phyloP scores from a whole-genome alignment of 1,284 basidiomycete species.

The Ganoderma lucidum region DNA sequence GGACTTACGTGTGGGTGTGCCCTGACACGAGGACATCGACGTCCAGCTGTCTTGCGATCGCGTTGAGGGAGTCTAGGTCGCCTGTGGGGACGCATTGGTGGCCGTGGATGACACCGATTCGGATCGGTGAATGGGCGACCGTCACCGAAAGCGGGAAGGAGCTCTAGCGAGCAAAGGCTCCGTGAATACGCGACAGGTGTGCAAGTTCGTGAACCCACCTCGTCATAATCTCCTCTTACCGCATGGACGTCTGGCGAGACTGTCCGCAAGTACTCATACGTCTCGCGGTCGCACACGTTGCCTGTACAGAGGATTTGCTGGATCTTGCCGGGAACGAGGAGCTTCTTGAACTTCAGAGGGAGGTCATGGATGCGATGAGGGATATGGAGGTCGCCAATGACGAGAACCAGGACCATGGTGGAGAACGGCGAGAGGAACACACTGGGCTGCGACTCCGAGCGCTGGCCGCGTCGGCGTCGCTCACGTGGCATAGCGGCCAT shows the following conservation, averaged over 20 bases:
- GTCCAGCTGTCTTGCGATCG: conserved; percentile 94
- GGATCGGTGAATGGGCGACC: conserved; percentile 87
- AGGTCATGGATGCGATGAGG: conserved; percentile 90
- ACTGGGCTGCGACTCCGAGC: not conserved
- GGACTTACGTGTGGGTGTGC: conserved; percentile 89
- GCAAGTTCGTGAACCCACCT: conserved; percentile 57
- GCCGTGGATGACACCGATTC: conserved; percentile 94
- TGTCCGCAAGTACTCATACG: conserved; percentile 96
- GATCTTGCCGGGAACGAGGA: conserved; percentile 96
- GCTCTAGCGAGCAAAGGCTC: conserved; percentile 49
- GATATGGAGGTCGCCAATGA: conserved; percentile 95
- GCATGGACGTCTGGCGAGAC: conserved; percentile 95
- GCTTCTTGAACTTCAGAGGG: conserved; percentile 96
- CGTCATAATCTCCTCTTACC: conserved; percentile 96
- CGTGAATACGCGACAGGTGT: not conserved
- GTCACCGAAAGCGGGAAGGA: conserved; percentile 86
- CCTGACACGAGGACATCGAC: conserved; percentile 96
- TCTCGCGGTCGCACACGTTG: conserved; percentile 97
- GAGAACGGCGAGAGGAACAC: conserved; percentile 13
- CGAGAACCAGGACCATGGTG: conserved; percentile 85
- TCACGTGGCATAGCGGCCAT: conserved; percentile 30
- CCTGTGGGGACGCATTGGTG: conserved; percentile 95
- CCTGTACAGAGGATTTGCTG: conserved; percentile 98
- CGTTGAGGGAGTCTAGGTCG: conserved; percentile 88
- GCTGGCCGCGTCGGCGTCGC: not conserved